A percentile compares a stretch with the other conserved stretches of the same genome.
Evolutionary conservation across 1,284 basidiomycete genomes (phyloP).

Genomic region (Irpex lacteus): DNA sequence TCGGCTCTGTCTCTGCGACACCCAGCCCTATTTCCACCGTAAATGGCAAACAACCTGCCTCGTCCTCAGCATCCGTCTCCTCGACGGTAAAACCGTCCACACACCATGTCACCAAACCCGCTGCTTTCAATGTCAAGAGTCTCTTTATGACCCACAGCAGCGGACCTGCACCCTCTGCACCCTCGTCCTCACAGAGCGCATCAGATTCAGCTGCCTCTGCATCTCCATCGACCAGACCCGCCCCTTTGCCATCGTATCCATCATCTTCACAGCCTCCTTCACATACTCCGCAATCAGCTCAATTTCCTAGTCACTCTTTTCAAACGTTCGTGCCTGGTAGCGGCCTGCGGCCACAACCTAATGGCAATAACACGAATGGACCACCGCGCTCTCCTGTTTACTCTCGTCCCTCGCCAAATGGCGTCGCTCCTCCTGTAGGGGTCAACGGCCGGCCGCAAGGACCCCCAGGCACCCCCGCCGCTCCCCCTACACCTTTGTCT

Average conservation of each 20-base stretch:
- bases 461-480: constrained; percentile 38
- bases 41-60: constrained; percentile 47
- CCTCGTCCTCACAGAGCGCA: constrained; percentile 36
- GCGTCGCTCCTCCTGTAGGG: constrained; percentile 40
- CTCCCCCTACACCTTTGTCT: constrained; percentile 39
- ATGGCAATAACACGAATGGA: constrained; percentile 35
- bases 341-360: constrained; percentile 28
- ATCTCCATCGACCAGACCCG: constrained; percentile 41
- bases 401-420: constrained; percentile 60
- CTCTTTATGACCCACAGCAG: constrained; percentile 55
- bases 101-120: constrained; percentile 24
- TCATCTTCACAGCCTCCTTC: constrained; percentile 23
- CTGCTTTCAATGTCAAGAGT: constrained; percentile 51
- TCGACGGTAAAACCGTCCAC: constrained; percentile 26
- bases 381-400: constrained; percentile 66
- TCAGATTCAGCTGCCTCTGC: constrained; percentile 36
- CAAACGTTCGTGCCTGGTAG: constrained; percentile 35
- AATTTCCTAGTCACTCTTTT: constrained; percentile 42
- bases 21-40: constrained; percentile 34
- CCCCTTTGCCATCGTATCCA: constrained; percentile 38
- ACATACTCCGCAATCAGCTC: constrained; percentile 40
- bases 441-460: constrained; percentile 54
- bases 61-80: constrained; percentile 27
- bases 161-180: constrained; percentile 30
- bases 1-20: constrained; percentile 69